phyloP scores from a whole-genome alignment of 495 filamentous ascomycete species.

The Mytilinidion resinicola region DNA sequence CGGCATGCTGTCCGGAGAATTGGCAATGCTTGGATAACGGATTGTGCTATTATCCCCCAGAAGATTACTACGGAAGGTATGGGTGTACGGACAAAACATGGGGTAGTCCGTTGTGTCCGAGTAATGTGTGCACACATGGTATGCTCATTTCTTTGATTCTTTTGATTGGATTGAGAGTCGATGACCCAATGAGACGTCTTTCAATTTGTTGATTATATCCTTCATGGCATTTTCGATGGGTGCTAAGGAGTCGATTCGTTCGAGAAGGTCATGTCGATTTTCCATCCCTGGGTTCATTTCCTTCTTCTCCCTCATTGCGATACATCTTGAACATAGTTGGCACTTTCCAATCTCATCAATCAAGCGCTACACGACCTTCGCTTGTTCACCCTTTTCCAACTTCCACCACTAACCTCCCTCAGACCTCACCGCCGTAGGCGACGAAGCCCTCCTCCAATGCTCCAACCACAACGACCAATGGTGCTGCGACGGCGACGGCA shows the following conservation, averaged over 20 bases:
- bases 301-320: no score
- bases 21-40: constrained; percentile 27
- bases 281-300: no score
- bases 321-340: no score
- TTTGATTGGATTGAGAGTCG: background rate
- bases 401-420: background rate
- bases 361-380: no score
- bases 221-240: no score
- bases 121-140: constrained; percentile 26
- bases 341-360: no score
- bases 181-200: no score
- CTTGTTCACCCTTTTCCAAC: no score
- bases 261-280: no score
- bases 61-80: constrained; percentile 15
- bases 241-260: no score
- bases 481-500: constrained; percentile 25
- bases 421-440: constrained; percentile 17
- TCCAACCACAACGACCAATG: constrained; percentile 21
- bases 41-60: constrained; percentile 16
- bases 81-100: constrained; percentile 25
- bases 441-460: constrained; percentile 22
- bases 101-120: constrained; percentile 12
- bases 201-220: background rate
- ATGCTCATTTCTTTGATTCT: background rate
- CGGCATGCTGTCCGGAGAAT: constrained; percentile 24